Base-by-base conservation (phyloP, 2,329 filamentous ascomycete species). In the Bimuria novae-zelandiae region DNA sequence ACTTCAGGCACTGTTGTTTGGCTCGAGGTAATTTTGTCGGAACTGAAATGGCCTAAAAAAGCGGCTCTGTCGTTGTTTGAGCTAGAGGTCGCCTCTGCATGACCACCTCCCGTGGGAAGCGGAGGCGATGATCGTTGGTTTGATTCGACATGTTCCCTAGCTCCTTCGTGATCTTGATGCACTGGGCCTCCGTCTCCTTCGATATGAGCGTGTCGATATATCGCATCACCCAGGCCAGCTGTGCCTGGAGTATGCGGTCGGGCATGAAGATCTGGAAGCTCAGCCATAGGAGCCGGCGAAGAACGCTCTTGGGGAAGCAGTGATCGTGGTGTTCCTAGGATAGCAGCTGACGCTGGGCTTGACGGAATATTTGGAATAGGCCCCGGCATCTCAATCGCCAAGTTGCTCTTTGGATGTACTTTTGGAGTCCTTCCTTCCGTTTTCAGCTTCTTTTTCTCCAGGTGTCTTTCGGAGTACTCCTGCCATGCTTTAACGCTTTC, bases 1-100 rank as follows among this genome's bases (percentile, higher is more conserved):
- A 43, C 55, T 45, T 76, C 73, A 36, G 71, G 69, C 43, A 74
- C 72, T 4, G 77, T 80, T 2, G 75, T 78, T 56, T 79, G 77
- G 50, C 76, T 79, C 1, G 77, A 80, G 12, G 63, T 54, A 23
- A 69, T 41, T n/a, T 55, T 61, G 6, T 57, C 53, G n/a, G 55
- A 42, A 17, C 35, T 46, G 14, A 35, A 39, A 29, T 54, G 41
- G 17, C 36, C 30, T 40, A 52, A 39, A 37, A 54, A 33, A 29
- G 42, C 23, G 12, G 16, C 21, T 23, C 47, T 33, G n/a, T 12
- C 17, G 11, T 44, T 23, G 16, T 23, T 25, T 22, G 37, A 14
- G 11, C 4, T 29, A 11, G 29, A 49, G 12, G 8, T 22, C 12
- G 11, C 25, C 5, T 17, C 21, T 35, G 17, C 17, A 40, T 22